A percentile compares a stretch with the other conserved stretches of the same genome.
Conservation (phyloP, 768 basidiomycete genomes). For the Lentinula boryana region DNA sequence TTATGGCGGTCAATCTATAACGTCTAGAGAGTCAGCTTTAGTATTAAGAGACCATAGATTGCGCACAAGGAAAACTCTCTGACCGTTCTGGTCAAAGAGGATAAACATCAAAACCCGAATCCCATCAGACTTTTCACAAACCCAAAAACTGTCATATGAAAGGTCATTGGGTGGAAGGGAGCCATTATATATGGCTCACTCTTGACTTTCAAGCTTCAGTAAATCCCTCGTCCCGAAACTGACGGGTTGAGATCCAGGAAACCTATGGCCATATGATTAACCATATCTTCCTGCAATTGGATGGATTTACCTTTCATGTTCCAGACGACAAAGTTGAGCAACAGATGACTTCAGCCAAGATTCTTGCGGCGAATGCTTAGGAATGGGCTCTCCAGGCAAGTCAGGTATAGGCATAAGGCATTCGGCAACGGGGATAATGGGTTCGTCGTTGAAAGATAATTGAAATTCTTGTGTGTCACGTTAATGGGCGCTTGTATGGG, state of each 20-base stretch:
- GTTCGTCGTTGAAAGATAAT: no score
- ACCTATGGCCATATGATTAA: slow-evolving; percentile 38
- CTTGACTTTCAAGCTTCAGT: slow-evolving; percentile 70
- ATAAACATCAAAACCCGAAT: slow-evolving; percentile 85
- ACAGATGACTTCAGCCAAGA: slow-evolving; percentile 60
- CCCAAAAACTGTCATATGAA: slow-evolving; percentile 75
- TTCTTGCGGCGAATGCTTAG: slow-evolving; percentile 51
- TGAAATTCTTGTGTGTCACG: neutral
- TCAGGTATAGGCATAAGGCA: slow-evolving; percentile 52
- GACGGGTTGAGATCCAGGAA: slow-evolving; percentile 95
- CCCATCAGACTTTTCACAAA: slow-evolving; percentile 98
- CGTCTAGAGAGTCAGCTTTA: neutral
- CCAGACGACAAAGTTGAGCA: slow-evolving; percentile 57
- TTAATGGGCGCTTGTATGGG: neutral
- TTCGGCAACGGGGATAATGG: no score
- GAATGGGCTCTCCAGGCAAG: slow-evolving; percentile 60
- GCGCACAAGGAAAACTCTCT: slow-evolving; percentile 73
- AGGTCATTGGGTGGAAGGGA: neutral
- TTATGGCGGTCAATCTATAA: slow-evolving; percentile 93
- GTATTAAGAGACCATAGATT: neutral
- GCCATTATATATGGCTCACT: slow-evolving; percentile 44
- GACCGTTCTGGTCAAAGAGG: slow-evolving; percentile 46
- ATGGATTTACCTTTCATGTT: slow-evolving; percentile 52
- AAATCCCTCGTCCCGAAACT: slow-evolving; percentile 75
- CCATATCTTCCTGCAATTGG: neutral